Evolutionary conservation across 2,329 filamentous ascomycete species (phyloP).

Genomic region (Sarocladiaceae sp.): DNA sequence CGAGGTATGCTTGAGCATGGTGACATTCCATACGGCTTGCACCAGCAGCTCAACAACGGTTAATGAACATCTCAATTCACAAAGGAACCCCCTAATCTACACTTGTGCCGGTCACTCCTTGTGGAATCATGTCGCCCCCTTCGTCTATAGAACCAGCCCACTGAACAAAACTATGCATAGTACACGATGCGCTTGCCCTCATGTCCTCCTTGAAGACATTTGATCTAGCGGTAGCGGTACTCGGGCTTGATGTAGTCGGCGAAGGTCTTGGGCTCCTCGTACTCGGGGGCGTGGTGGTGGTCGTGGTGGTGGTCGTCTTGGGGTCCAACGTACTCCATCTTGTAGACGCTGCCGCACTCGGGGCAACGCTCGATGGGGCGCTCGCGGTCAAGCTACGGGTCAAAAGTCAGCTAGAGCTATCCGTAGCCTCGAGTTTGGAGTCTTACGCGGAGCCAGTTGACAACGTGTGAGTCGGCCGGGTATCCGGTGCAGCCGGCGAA

Average conservation of each 20-base stretch:
- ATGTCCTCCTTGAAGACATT: slow-evolving; percentile 14
- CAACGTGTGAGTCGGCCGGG: slow-evolving; percentile 85
- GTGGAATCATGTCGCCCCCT: slow-evolving; percentile 15
- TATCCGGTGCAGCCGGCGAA: slow-evolving; percentile 92
- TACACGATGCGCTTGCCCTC: slow-evolving; percentile 1
- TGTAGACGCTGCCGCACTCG: slow-evolving; percentile 94
- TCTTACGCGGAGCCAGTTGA: slow-evolving; percentile 84
- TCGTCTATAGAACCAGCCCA: slow-evolving; percentile 13
- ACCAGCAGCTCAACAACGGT: neutral
- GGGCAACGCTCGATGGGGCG: slow-evolving; percentile 91
- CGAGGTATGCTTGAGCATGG: too few relatives aligned
- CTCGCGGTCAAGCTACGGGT: slow-evolving; percentile 67
- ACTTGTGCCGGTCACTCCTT: slow-evolving; percentile 20
- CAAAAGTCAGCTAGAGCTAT: slow-evolving; percentile 14
- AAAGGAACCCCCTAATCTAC: slow-evolving; percentile 37
- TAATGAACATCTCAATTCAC: slow-evolving; percentile 26
- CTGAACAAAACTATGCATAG: slow-evolving; percentile 2
- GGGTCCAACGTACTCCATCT: slow-evolving; percentile 94
- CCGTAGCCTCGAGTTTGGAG: slow-evolving; percentile 4
- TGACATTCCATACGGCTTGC: too few relatives aligned
- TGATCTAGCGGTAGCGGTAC: slow-evolving; percentile 75
- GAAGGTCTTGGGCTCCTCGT: slow-evolving; percentile 90
- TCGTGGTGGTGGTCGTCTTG: slow-evolving; percentile 61
- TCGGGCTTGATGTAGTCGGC: slow-evolving; percentile 93
- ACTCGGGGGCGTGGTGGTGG: slow-evolving; percentile 51